Base-by-base conservation (phyloP, 139 green algal genomes). In the Gonium pectorale region DNA sequence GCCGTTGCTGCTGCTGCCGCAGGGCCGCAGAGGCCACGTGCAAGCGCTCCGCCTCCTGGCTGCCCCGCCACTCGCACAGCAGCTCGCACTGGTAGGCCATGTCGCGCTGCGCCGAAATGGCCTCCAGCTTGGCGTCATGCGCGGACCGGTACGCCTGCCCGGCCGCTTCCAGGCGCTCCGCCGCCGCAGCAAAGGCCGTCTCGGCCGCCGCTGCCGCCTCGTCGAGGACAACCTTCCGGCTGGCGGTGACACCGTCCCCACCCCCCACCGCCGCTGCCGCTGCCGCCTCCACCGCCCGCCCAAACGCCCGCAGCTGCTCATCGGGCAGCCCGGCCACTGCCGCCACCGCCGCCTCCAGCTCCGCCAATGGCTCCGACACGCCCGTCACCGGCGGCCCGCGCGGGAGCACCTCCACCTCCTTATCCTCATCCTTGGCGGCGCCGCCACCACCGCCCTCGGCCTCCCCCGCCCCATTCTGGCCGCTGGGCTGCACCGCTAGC, bases 41-140 rank as follows among this genome's bases (percentile, higher is more conserved):
- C 60, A 83, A 31, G 43, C 77, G 77, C 77, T 49, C n/a, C 31
- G 51, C n/a, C 31, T 74, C 43, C 31, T n/a, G 22, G 21, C 27
- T 26, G 19, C 21, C 43, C 43, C 6, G 2, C 77, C 77, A 83
- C n/a, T 63, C 77, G 3, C 31, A 31, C 31, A 83, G 77, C 60
- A 73, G 60, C 60, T 38, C 8, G n/a, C 73, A 31, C 77, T 83
- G 43, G 24, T 26, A 8, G 0, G 26, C 9, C 24, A 49, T n/a
- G 4, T 83, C 77, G 2, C 19, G 0, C 9, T 35, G 21, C 4
- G 41, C 43, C 21, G 43, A 26, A 13, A 83, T 62, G 31, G 60
- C 49, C 7, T 40, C 44, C 77, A 83, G 9, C 31, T 51, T 49
- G 7, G 62, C 62, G 3, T 24, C 63, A 62, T 83, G 77, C 26